phyloP scores from a whole-genome alignment of 1,284 basidiomycete genomes.

The Fomitiporia mediterranea region DNA sequence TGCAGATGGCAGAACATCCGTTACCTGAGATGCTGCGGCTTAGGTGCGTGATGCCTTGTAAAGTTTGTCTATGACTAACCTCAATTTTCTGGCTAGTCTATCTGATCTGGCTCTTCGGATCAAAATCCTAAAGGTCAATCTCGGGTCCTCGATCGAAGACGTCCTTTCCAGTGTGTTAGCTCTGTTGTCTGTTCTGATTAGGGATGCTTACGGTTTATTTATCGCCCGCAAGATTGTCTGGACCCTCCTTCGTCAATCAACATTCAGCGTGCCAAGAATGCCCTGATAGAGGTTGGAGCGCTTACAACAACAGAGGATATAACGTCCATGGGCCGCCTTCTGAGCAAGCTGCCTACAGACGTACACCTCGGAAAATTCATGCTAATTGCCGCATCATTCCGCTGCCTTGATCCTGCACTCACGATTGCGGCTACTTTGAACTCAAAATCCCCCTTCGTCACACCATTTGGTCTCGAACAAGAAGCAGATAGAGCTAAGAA shows the following conservation, averaged over 20 bases:
- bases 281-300: conserved; percentile 88
- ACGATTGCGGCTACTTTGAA: conserved; percentile 94
- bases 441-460: conserved; percentile 90
- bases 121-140: conserved; percentile 92
- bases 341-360: conserved; percentile 93
- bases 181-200: neutral
- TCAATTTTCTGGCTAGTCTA: conserved; percentile 50
- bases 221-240: neutral
- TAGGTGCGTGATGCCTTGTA: neutral
- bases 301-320: conserved; percentile 87
- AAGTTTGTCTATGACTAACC: neutral
- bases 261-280: conserved; percentile 86
- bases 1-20: conserved; percentile 85
- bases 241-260: conserved; percentile 89
- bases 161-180: conserved; percentile 77
- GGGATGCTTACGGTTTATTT: neutral
- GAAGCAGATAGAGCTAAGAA: conserved; percentile 85
- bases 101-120: conserved; percentile 94
- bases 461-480: conserved; percentile 84
- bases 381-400: conserved; percentile 80
- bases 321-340: conserved; percentile 87
- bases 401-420: conserved; percentile 91
- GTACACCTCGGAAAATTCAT: conserved; percentile 97
- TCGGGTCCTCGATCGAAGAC: conserved; percentile 88
- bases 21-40: conserved; percentile 95